These are phyloP conservation scores for Penicillium sp. DNA, from an alignment of 2,329 filamentous ascomycete species.

Conservation along the genomic window DNA sequence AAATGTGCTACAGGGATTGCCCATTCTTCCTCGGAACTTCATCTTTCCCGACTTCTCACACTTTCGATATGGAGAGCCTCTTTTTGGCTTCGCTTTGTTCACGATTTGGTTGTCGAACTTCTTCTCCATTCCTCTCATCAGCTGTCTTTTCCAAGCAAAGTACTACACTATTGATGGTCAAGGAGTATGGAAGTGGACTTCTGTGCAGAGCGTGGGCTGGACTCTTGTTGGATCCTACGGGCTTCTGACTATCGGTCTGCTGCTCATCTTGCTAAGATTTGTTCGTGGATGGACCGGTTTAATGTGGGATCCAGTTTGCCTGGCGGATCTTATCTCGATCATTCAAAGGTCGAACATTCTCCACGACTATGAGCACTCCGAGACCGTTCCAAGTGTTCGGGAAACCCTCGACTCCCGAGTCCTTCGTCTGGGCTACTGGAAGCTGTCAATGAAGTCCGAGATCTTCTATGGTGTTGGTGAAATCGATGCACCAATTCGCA, in stretches of 20 bases:
- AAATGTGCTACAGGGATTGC: slow-evolving; percentile 64
- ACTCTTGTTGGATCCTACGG: slow-evolving; percentile 72
- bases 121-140: slow-evolving; percentile 78
- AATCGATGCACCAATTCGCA: slow-evolving; percentile 52
- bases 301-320: slow-evolving; percentile 78
- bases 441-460: slow-evolving; percentile 63
- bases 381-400: slow-evolving; percentile 53
- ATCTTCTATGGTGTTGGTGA: slow-evolving; percentile 81
- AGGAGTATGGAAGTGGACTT: slow-evolving; percentile 73
- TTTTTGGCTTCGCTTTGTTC: slow-evolving; percentile 65
- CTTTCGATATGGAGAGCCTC: slow-evolving; percentile 67
- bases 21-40: slow-evolving; percentile 61
- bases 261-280: slow-evolving; percentile 65
- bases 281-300: slow-evolving; percentile 67
- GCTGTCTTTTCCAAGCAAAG: slow-evolving; percentile 69
- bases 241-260: slow-evolving; percentile 59
- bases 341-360: slow-evolving; percentile 78
- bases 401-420: slow-evolving; percentile 56
- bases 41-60: slow-evolving; percentile 67
- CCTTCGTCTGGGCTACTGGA: slow-evolving; percentile 85
- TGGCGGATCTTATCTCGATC: slow-evolving; percentile 78
- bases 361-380: slow-evolving; percentile 67
- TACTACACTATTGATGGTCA: slow-evolving; percentile 60
- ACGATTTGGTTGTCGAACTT: slow-evolving; percentile 71
- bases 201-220: slow-evolving; percentile 77